Base-by-base conservation (phyloP, 345 rosid species). In the Salix koriyanagi region DNA sequence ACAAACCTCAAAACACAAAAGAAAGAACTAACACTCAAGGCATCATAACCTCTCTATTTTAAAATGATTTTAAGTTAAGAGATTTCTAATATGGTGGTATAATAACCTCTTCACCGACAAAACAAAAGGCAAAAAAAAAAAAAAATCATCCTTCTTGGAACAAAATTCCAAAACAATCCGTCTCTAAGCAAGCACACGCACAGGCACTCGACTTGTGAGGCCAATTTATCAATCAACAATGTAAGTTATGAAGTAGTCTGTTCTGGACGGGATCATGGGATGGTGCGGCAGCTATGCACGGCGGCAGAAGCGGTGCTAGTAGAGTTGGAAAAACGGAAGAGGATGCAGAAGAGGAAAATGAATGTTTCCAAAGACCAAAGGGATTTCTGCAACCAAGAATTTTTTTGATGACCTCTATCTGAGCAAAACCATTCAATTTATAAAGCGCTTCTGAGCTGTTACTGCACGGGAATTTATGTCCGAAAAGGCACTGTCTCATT, bases 311-410 rank as follows among this genome's bases (percentile, higher is more conserved):
- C 62, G 68, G 76, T 37, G 70, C 52, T 41, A 4, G 67, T 77
- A 71, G 54, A 77, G 64, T 61, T 46, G 34, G 72, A 75, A 64
- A 71, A 50, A 73, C 0, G 5, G 23, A 50, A 61, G 41, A 75
- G 97, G 97, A 91, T 94, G 97, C 90, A 87, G 88, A 89, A 64
- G 81, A 86, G 87, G 78, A 86, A 88, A 67, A 79, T 92, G 37
- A 71, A 69, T 2, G 79, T 88, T 34, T 79, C 86, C 11, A 21
- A 91, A 85, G 76, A 80, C 81, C 32, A 82, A 87, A 77, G 97
- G 93, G 65, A 23, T 89, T 65, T 78, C 75, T 52, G 94, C 84
- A 1, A 91, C 97, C 21, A 92, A 94, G 81, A 78, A 50, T 66
- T 90, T 85, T 85, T 87, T 92, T 14, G 73, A 50, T 39, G 37